Conservation (phyloP, 2,329 filamentous ascomycete genomes). For the Trichoderma sp. region DNA sequence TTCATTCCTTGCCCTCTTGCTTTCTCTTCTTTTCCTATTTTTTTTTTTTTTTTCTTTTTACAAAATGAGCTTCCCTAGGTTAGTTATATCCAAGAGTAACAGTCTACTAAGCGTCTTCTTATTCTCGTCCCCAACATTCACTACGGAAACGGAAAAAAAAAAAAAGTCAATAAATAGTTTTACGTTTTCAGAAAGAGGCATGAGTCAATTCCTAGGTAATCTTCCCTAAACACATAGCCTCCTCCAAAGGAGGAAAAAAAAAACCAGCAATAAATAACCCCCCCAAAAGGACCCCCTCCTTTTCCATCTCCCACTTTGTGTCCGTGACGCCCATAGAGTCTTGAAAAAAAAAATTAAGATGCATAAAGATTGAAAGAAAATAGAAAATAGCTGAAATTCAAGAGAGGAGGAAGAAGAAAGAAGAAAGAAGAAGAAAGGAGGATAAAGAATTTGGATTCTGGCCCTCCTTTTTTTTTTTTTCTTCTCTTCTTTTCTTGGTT, state of each 20-base stretch:
- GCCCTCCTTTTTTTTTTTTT: not conserved
- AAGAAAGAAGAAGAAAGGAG: not conserved
- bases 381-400: not conserved
- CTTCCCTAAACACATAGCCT: not conserved
- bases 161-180: not conserved
- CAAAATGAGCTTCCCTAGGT: not conserved
- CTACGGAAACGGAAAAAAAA: too few relatives aligned
- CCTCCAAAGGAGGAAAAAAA: not conserved
- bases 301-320: not conserved
- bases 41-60: not conserved
- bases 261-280: not conserved
- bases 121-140: not conserved
- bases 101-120: not conserved
- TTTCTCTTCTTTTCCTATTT: too few relatives aligned
- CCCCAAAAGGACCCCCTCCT: not conserved
- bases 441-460: not conserved
- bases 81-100: not conserved
- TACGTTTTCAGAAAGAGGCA: conserved; percentile 1
- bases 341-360: not conserved
- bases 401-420: not conserved
- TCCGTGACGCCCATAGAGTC: not conserved
- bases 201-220: not conserved
- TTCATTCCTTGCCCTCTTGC: too few relatives aligned
- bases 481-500: not conserved
- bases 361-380: not conserved